A percentile compares a stretch with the other conserved stretches of the same genome.
phyloP scores from a whole-genome alignment of 1,284 basidiomycete species.

The Malassezia furfur region DNA sequence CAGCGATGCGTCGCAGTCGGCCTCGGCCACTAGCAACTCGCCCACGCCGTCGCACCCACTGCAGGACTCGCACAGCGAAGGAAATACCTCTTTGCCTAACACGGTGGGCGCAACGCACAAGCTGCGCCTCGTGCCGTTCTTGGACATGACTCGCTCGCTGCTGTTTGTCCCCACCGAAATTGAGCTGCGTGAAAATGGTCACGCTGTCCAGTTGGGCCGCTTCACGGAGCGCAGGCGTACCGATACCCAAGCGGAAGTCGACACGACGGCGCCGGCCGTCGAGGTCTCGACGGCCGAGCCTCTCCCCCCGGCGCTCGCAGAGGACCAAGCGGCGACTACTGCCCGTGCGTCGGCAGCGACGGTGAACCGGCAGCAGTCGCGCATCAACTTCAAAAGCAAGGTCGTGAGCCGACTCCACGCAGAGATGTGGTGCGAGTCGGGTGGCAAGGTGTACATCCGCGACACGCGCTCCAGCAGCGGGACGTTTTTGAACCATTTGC shows the following conservation, averaged over 20 bases:
- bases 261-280: background rate
- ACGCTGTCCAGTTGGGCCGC: slow-evolving; percentile 32
- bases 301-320: background rate
- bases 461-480: slow-evolving; percentile 85
- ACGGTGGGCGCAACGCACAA: background rate
- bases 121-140: slow-evolving; percentile 68
- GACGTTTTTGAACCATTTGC: slow-evolving; percentile 90
- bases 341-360: slow-evolving; percentile 13
- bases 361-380: slow-evolving; percentile 30
- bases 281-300: background rate
- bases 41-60: background rate
- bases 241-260: background rate
- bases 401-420: slow-evolving; percentile 90
- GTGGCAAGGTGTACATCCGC: slow-evolving; percentile 68
- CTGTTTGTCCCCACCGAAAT: slow-evolving; percentile 86
- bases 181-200: slow-evolving; percentile 55
- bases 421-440: slow-evolving; percentile 71
- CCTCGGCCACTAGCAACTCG: background rate
- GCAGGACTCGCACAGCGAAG: background rate
- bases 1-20: background rate
- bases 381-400: slow-evolving; percentile 83
- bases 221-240: slow-evolving; percentile 5
- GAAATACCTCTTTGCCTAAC: background rate
- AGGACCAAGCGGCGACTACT: slow-evolving; percentile 47
- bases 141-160: slow-evolving; percentile 78